phyloP scores from a whole-genome alignment of 768 basidiomycete genomes.

The Podaxis carcinomalis region DNA sequence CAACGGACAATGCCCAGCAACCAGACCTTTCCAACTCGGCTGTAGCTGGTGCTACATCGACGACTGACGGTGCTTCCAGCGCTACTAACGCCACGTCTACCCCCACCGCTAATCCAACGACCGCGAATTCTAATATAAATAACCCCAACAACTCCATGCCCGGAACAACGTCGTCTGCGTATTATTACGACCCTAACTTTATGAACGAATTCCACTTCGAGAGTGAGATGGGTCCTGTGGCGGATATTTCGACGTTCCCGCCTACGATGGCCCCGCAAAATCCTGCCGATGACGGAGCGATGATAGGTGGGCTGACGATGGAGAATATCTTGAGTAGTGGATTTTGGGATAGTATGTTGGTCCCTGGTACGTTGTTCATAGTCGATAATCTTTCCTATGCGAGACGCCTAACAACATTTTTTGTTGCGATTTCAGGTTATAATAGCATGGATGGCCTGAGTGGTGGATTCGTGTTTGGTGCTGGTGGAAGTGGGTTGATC shows the following conservation, averaged over 20 bases:
- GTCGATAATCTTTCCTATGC: background rate
- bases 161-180: background rate
- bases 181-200: conserved; percentile 12
- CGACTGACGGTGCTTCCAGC: background rate
- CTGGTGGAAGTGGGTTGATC: conserved; percentile 79
- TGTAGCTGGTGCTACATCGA: background rate
- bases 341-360: conserved; percentile 87
- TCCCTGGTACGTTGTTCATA: conserved; percentile 58
- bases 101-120: background rate
- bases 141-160: background rate
- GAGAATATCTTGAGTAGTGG: conserved; percentile 74
- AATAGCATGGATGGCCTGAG: conserved; percentile 79
- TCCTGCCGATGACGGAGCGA: conserved; percentile 30
- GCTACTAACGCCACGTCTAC: background rate
- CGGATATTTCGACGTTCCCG: conserved; percentile 80
- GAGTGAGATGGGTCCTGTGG: conserved; percentile 81
- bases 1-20: background rate
- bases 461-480: conserved; percentile 83
- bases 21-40: background rate
- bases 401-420: background rate
- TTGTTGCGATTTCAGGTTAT: conserved; percentile 50
- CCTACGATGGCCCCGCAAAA: conserved; percentile 72
- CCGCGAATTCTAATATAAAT: background rate
- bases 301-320: conserved; percentile 60
- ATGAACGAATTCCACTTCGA: conserved; percentile 66